Conservation (phyloP, 2,329 filamentous ascomycete species). For the Penicillium sp. region DNA sequence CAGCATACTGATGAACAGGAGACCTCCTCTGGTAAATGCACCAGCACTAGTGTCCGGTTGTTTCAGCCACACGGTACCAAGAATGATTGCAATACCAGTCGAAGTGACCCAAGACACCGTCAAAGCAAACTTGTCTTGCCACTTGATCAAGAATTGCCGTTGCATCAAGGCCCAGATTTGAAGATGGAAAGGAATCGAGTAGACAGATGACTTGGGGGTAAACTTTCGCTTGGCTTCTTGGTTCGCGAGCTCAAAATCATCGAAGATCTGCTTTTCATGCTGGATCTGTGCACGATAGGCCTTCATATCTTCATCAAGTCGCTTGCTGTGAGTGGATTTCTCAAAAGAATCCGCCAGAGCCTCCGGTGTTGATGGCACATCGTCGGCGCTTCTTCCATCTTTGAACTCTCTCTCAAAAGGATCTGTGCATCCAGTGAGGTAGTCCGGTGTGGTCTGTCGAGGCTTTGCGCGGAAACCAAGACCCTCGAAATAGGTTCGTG, state of each 20-base stretch:
- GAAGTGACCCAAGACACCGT: constrained; percentile 69
- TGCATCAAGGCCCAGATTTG: constrained; percentile 83
- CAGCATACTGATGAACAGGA: constrained; percentile 75
- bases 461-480: constrained; percentile 74
- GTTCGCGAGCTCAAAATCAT: constrained; percentile 75
- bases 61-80: constrained; percentile 76
- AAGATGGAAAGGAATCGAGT: constrained; percentile 77
- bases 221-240: constrained; percentile 74
- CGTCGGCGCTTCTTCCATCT: constrained; percentile 61
- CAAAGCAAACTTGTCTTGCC: constrained; percentile 80
- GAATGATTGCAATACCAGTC: constrained; percentile 72
- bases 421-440: constrained; percentile 78
- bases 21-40: constrained; percentile 77
- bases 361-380: constrained; percentile 68
- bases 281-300: constrained; percentile 65
- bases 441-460: constrained; percentile 77
- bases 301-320: constrained; percentile 65
- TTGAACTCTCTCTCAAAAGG: constrained; percentile 79
- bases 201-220: constrained; percentile 71
- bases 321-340: constrained; percentile 59
- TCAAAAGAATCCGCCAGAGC: constrained; percentile 69
- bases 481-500: constrained; percentile 71
- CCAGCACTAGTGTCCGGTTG: constrained; percentile 63
- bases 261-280: constrained; percentile 65
- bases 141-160: constrained; percentile 80